These are phyloP conservation scores for Cryptococcus sp. DNA, from an alignment of 1,284 basidiomycete genomes.

Conservation along the genomic window DNA sequence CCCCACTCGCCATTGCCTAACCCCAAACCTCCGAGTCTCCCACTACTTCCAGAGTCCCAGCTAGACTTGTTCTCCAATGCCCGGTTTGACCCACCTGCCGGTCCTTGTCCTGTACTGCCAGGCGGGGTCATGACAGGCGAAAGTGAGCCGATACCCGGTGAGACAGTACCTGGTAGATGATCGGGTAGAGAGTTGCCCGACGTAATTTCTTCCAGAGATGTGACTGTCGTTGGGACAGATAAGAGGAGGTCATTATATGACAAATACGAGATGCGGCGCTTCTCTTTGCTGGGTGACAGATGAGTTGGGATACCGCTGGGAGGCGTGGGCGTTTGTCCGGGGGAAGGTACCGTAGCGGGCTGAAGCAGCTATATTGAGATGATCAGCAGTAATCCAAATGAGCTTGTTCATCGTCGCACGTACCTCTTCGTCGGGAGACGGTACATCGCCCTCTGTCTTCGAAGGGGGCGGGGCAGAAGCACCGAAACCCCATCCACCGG, in stretches of 20 bases:
- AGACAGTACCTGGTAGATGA: constrained; percentile 49
- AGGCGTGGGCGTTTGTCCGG: constrained; percentile 16
- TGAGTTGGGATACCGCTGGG: constrained; percentile 56
- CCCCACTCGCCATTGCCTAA: constrained; percentile 57
- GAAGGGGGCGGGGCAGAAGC: constrained; percentile 6
- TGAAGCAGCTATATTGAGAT: neutral
- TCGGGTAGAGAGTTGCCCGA: constrained; percentile 54
- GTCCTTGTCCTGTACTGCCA: neutral
- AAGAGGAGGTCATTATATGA: constrained; percentile 79
- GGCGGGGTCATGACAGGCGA: constrained; percentile 53
- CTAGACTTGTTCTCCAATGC: neutral
- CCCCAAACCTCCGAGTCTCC: constrained; percentile 13
- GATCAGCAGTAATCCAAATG: neutral
- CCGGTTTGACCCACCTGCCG: neutral
- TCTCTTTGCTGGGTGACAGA: constrained; percentile 55
- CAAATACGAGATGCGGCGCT: constrained; percentile 73
- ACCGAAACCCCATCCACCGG: constrained; percentile 45
- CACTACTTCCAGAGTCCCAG: constrained; percentile 8
- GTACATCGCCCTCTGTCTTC: neutral
- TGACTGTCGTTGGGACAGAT: constrained; percentile 69
- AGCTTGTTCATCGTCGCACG: neutral
- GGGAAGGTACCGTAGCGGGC: neutral
- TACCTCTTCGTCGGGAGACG: constrained; percentile 18
- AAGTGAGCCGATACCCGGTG: constrained; percentile 47
- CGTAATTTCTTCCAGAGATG: constrained; percentile 71